Base-by-base conservation (phyloP, 2,329 filamentous ascomycete species). In the Shiraia sp. region DNA sequence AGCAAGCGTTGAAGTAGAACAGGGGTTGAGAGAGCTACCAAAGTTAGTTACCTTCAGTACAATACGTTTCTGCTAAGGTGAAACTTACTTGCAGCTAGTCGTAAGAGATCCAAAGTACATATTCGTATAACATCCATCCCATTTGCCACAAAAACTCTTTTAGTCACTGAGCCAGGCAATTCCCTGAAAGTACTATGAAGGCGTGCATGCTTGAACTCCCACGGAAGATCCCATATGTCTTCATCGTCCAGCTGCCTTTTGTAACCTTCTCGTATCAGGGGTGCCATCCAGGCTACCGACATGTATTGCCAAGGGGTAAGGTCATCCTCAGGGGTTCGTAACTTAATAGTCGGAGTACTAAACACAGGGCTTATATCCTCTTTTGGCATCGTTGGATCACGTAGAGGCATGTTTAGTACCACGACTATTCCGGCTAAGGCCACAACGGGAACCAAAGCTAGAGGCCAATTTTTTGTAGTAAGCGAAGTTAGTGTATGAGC, bases 231-330 rank as follows among this genome's bases (percentile, higher is more conserved):
- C 90, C 90, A 96, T 2, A 96, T 86, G 61, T 96, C 89, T 26
- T 85, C 79, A 27, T 90, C 84, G 25, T 90, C 73, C 7, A 96
- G 73, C 53, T 90, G 85, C 28, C 82, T 76, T 22, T 75, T 72
- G 29, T 75, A 79, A 1, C 86, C 88, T 16, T 83, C 68, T 1
- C 74, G 72, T 10, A 95, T 89, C 6, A 95, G 70, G 0, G 90
- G 86, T 1, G 75, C 74, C 71, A 95, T 85, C 90, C 90, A 96
- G 0, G 82, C 87, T 19, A 95, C 86, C 5, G 82, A 85, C 80
- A 92, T 87, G 70, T 89, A 96, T 53, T 91, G 87, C 79, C 88
- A 90, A 1, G 91, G 74, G 0, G 79, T 87, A 16, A 95, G 66
- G 49, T 87, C 83, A 55, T 96, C 90, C 65, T 96, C 90, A 0